These are phyloP conservation scores for Apophysomyces trapeziformis DNA, from an alignment of 371 early-diverging fungal genomes.

Conservation along the genomic window DNA sequence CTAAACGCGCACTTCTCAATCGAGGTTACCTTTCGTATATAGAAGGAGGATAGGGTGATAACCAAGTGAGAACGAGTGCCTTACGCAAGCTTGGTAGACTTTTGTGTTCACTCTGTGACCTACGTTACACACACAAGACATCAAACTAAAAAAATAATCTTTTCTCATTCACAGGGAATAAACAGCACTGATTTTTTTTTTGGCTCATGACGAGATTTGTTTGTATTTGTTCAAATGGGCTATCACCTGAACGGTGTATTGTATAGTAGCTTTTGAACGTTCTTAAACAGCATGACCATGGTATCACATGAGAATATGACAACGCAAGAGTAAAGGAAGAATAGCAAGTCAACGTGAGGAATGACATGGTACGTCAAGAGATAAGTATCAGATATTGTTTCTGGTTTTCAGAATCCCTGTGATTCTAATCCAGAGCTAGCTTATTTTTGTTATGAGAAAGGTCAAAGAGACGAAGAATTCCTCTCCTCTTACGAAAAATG, in stretches of 20 bases:
- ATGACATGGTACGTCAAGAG: no score
- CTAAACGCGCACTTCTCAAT: not conserved
- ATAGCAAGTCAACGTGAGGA: not conserved
- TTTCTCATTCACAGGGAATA: not conserved
- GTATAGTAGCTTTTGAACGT: no score
- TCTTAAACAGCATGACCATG: not conserved
- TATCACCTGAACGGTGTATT: not conserved
- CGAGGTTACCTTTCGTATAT: not conserved
- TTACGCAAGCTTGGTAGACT: conserved; percentile 5
- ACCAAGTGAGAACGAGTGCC: not conserved
- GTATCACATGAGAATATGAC: conserved; percentile 5
- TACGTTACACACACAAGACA: conserved; percentile 5
- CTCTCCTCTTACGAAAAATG: not conserved
- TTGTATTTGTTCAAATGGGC: conserved; percentile 7
- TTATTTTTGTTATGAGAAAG: no score
- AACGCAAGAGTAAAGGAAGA: not conserved
- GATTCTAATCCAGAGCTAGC: no score
- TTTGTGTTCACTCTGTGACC: conserved; percentile 9
- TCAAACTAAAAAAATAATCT: not conserved
- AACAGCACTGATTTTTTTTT: not conserved
- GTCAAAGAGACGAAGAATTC: not conserved
- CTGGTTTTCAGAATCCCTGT: no score
- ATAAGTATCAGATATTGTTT: no score
- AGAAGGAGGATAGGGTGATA: not conserved
- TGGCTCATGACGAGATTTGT: conserved; percentile 11